Evolutionary conservation across 352 stramenopile species (phyloP), one percentile per base, ranked within the genome.

Genomic region (Phytopythium cucurbitacearum): DNA sequence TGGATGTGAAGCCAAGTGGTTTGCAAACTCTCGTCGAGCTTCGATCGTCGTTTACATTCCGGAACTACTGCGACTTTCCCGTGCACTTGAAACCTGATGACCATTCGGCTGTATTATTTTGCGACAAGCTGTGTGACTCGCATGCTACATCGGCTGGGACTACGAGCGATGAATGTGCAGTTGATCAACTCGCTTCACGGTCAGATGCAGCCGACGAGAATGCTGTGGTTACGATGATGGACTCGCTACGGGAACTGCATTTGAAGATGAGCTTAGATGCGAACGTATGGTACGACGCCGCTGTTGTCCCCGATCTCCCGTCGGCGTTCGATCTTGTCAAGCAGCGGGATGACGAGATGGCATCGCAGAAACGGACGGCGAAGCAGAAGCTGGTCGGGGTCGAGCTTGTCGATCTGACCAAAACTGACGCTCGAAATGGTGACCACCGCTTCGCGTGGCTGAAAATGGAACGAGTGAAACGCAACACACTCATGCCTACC

Each of bases 11-110:
- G 45, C 55, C 85, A n/a, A 62, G 54, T 21, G 75, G 76, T 13
- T 69, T 87, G 7, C 61, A 83, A 48, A 89, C 73, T 11, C 50
- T 71, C 0, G 80, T 94, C 8, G 80, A 63, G 34, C 62, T 94
- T 46, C 73, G 76, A 7, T 64, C 71, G 1, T 68, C 73, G 16
- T 36, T 87, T 32, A 58, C 62, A 15, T 56, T 86, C 39, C 58
- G 48, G 36, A 88, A 86, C 54, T 63, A 75, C 37, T 78, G 65
- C 33, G 46, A 70, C 15, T 78, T 69, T 55, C 41, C 59, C 15
- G 51, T 82, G n/a, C 55, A 57, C 4, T 33, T 81, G 32, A 73
- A 69, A 54, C 44, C 77, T 32, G 73, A 76, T 57, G 53, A 2
- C 21, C 21, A 28, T 28, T 28, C 21, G 21, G 21, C 21, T 28